phyloP scores from a whole-genome alignment of 768 basidiomycete genomes.

The Lactarius trivialis region DNA sequence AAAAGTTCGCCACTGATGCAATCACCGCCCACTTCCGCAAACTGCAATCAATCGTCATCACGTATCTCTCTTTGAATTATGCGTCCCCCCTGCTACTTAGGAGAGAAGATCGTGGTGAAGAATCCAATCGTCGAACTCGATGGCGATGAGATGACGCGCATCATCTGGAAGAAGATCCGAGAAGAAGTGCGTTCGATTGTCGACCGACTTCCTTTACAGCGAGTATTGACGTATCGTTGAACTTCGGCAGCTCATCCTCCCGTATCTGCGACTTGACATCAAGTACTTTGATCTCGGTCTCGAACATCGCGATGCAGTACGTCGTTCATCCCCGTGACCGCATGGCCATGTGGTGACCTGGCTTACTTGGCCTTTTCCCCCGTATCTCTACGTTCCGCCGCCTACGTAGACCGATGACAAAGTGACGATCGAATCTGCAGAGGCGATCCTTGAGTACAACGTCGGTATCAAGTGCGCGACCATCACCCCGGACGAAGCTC shows the following conservation, averaged over 20 bases:
- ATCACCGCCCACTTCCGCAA: not conserved
- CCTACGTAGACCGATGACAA: conserved; percentile 75
- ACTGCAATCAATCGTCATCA: not conserved
- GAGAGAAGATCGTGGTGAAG: conserved; percentile 64
- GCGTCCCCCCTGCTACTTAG: conserved; percentile 1
- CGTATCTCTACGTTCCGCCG: not conserved
- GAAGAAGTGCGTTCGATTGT: conserved; percentile 67
- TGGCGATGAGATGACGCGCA: conserved; percentile 98
- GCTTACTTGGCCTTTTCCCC: no score
- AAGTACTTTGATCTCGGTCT: conserved; percentile 98
- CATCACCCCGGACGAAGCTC: conserved; percentile 96
- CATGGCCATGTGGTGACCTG: not conserved
- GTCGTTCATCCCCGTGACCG: conserved; percentile 18
- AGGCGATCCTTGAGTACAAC: conserved; percentile 89
- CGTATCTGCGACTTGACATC: conserved; percentile 91
- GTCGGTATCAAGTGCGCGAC: conserved; percentile 99
- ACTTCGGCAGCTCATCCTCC: conserved; percentile 75
- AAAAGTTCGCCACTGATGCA: not conserved
- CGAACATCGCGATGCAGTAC: conserved; percentile 82
- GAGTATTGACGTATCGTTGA: not conserved
- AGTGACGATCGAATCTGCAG: conserved; percentile 88
- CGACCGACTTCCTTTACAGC: not conserved
- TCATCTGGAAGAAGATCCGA: conserved; percentile 97
- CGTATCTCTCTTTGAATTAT: not conserved
- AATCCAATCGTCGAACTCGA: conserved; percentile 94